phyloP scores from a whole-genome alignment of 495 filamentous ascomycete species.

The Bombardia bombarda region DNA sequence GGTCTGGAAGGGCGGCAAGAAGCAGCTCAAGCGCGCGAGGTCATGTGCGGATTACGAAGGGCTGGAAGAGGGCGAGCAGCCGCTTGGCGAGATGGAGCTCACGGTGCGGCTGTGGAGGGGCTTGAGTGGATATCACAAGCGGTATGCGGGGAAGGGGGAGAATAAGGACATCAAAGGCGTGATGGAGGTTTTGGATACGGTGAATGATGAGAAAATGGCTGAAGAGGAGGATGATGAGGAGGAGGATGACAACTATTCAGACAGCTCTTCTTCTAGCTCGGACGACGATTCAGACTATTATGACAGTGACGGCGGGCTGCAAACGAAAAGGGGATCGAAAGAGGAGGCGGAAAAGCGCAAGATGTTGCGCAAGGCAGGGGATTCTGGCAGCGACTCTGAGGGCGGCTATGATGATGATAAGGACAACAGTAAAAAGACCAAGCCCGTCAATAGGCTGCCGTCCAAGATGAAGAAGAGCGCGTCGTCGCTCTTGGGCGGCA shows the following conservation, averaged over 20 bases:
- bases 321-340: not conserved
- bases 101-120: conserved; percentile 49
- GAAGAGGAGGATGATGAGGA: conserved; percentile 23
- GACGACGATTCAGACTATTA: conserved; percentile 1
- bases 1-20: conserved; percentile 48
- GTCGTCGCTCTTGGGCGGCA: conserved; percentile 9
- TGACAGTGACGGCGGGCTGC: no score
- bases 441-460: conserved; percentile 15
- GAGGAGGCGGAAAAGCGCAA: not conserved
- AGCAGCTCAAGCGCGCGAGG: conserved; percentile 34
- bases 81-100: conserved; percentile 48
- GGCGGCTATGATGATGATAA: conserved; percentile 10
- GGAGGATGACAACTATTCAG: conserved; percentile 2
- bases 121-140: conserved; percentile 47
- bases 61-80: conserved; percentile 33
- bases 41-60: conserved; percentile 32
- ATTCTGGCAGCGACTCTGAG: conserved; percentile 10
- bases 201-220: conserved; percentile 43
- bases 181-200: conserved; percentile 54
- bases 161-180: conserved; percentile 45
- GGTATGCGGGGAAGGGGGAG: conserved; percentile 36
- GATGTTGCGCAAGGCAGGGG: not conserved
- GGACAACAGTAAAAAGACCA: not conserved
- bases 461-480: conserved; percentile 11
- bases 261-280: not conserved